Conservation (phyloP, 2,329 filamentous ascomycete species). For the Ilyonectria sp. region DNA sequence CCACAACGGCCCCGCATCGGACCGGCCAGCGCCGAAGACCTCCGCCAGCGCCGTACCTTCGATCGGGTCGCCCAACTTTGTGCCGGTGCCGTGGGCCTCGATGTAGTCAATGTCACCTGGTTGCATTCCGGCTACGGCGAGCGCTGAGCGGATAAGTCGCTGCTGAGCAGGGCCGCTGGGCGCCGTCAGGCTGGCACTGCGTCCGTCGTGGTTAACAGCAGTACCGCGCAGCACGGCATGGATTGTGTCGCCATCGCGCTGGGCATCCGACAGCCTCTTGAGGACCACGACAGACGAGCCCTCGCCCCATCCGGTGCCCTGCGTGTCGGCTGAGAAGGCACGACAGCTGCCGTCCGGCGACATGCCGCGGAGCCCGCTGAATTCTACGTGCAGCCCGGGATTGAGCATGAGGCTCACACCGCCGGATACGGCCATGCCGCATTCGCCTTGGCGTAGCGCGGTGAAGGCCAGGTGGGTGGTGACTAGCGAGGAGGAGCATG, state of each 20-base stretch:
- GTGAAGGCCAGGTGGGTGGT: slow-evolving; percentile 64
- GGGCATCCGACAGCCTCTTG: slow-evolving; percentile 60
- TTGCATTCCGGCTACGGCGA: slow-evolving; percentile 22
- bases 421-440: slow-evolving; percentile 36
- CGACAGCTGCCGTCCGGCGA: slow-evolving; percentile 37
- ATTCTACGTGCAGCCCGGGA: slow-evolving; percentile 34
- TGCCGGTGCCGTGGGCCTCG: slow-evolving; percentile 91
- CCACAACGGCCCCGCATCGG: slow-evolving; percentile 1
- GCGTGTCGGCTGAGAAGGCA: slow-evolving; percentile 54
- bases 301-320: slow-evolving; percentile 40
- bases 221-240: slow-evolving; percentile 53
- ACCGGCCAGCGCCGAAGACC: slow-evolving; percentile 55
- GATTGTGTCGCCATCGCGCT: slow-evolving; percentile 58
- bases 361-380: slow-evolving; percentile 32
- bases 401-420: slow-evolving; percentile 36
- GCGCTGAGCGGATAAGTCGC: slow-evolving; percentile 50
- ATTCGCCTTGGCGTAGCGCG: slow-evolving; percentile 51
- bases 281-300: slow-evolving; percentile 53
- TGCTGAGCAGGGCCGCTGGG: slow-evolving; percentile 56
- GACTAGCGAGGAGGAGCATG: slow-evolving; percentile 61
- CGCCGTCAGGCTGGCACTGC: slow-evolving; percentile 57
- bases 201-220: slow-evolving; percentile 57
- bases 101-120: slow-evolving; percentile 72
- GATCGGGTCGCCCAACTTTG: slow-evolving; percentile 85
- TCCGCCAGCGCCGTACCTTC: slow-evolving; percentile 84